Evolutionary conservation across 1,284 basidiomycete genomes (phyloP).

Genomic region (Melampsora abietis-canadensis): DNA sequence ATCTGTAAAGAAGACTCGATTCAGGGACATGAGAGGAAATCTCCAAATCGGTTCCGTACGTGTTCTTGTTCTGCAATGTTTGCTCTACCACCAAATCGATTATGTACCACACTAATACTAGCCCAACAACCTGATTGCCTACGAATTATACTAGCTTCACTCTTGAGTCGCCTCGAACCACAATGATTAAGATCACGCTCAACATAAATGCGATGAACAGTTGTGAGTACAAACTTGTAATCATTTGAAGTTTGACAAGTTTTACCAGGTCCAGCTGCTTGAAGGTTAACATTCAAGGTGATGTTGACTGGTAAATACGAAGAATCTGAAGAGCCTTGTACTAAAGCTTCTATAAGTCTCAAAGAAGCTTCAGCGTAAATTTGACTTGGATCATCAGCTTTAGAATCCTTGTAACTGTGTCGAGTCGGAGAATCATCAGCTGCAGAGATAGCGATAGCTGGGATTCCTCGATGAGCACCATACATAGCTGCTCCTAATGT

Average conservation of each 20-base stretch:
- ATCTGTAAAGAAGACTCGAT: too few relatives aligned
- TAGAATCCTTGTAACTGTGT: conserved; percentile 9
- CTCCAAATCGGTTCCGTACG: background rate
- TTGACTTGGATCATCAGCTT: background rate
- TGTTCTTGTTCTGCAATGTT: background rate
- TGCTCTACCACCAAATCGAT: background rate
- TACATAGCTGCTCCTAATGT: conserved; percentile 27
- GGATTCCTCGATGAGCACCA: conserved; percentile 12
- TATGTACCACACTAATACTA: conserved; percentile 13
- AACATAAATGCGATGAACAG: conserved; percentile 6
- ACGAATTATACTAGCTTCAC: background rate
- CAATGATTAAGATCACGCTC: conserved; percentile 4
- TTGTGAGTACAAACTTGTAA: conserved; percentile 29
- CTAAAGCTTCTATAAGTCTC: conserved; percentile 19
- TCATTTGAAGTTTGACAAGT: conserved; percentile 9
- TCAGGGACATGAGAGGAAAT: conserved; percentile 5
- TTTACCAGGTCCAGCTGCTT: conserved; percentile 13
- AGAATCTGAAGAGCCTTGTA: background rate
- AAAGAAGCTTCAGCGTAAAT: conserved; percentile 27
- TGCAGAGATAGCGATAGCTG: conserved; percentile 29
- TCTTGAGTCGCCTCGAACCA: background rate
- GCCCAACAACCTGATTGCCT: conserved; percentile 23
- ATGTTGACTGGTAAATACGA: conserved; percentile 11
- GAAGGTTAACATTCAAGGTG: conserved; percentile 31
- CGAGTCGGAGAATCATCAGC: conserved; percentile 8